Percentiles rank a stretch among this genome's conserved stretches.
Conservation (phyloP, 371 early-diverging fungal genomes). For the Apophysomyces variabilis region DNA sequence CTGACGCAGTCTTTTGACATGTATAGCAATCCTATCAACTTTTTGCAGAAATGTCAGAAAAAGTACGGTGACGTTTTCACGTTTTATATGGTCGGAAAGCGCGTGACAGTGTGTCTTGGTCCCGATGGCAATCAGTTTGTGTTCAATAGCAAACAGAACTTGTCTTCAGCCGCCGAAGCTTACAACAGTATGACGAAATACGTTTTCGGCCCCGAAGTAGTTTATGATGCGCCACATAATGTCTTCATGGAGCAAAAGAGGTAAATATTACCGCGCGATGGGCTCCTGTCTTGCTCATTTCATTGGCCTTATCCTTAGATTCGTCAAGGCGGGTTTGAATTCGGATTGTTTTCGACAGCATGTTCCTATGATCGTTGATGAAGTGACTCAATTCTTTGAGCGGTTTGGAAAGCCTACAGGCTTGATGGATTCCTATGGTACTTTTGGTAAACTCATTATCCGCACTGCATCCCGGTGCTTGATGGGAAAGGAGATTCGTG, state of each 20-base stretch:
- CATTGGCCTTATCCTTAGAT: conserved; percentile 46
- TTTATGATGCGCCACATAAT: conserved; percentile 94
- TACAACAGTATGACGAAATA: conserved; percentile 93
- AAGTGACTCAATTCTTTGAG: conserved; percentile 78
- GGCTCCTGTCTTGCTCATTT: neutral
- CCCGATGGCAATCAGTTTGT: conserved; percentile 95
- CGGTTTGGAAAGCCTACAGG: conserved; percentile 37
- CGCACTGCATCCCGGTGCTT: conserved; percentile 94
- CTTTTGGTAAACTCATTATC: conserved; percentile 91
- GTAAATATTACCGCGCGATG: conserved; percentile 30
- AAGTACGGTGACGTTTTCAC: conserved; percentile 94
- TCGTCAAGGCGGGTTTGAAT: conserved; percentile 92
- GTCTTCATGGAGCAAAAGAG: conserved; percentile 97
- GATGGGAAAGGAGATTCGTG: conserved; percentile 93
- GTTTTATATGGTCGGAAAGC: conserved; percentile 90
- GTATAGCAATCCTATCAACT: conserved; percentile 78
- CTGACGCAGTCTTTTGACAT: neutral
- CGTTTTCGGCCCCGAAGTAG: conserved; percentile 94
- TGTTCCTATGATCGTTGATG: conserved; percentile 87
- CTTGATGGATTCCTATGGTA: conserved; percentile 66
- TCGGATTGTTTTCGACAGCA: conserved; percentile 86
- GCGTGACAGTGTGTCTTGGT: conserved; percentile 88
- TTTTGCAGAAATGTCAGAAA: conserved; percentile 69
- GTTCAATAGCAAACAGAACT: conserved; percentile 89
- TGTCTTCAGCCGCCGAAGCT: conserved; percentile 93